Base-by-base conservation (phyloP, 2,329 filamentous ascomycete species). In the Monilinia polystroma region DNA sequence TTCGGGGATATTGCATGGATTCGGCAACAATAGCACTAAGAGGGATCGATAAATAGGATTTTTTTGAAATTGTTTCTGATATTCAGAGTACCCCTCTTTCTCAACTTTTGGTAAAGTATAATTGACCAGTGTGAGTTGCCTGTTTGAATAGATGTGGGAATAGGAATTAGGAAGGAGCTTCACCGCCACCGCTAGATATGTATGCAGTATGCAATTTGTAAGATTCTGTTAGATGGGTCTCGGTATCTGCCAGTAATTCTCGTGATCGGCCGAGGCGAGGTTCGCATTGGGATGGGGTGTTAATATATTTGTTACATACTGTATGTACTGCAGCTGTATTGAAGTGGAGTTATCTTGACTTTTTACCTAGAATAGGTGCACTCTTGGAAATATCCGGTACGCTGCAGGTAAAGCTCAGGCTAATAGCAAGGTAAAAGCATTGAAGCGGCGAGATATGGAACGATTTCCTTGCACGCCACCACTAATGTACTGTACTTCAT, bases 131-230 rank as follows among this genome's bases (percentile, higher is more conserved):
- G 14, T 14, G 32, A 38, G 32, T 38, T 32, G 57, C 29, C 47
- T 18, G 32, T 35, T 35, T 6, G 3, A 35, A 35, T 35, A 35
- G 32, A 18, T 47, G 45, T 16, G 43, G 41, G 26, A 45, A 59
- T 47, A 20, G 43, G 29, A 49, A 49, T 51, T 11, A n/a, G 20
- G 32, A 38, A 38, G 32, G 32, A 60, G 32, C 58, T 51, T 51
- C 58, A 60, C 58, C 58, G 58, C 58, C 58, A 51, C 45, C 58
- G 35, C 58, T 51, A 60, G 58, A 38, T 23, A 60, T 49, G 26
- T 35, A 59, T 47, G 57, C 12, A 16, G 57, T n/a, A 60, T 59
- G 58, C 29, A 60, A 32, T 16, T 51, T 51, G 29, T 51, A 38
- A 60, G 29, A 51, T 51, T 51, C 47, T 51, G 29, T 47, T 43